Conservation (phyloP, 495 filamentous ascomycete species). For the Penicillium antarcticum region DNA sequence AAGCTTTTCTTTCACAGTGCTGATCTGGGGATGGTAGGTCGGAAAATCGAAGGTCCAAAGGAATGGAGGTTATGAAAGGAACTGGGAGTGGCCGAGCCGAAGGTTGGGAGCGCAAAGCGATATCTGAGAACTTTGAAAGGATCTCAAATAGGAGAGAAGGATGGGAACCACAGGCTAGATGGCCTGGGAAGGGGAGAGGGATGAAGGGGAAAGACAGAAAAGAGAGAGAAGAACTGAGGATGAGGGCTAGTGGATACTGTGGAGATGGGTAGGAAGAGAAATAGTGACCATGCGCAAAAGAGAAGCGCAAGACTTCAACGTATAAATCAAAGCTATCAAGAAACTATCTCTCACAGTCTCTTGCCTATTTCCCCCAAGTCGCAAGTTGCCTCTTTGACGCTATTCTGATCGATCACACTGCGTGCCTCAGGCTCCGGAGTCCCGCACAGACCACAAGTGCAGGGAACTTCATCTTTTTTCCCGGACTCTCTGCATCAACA, state of each 20-base stretch:
- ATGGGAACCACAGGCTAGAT: conserved; percentile 18
- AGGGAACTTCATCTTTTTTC: conserved; percentile 33
- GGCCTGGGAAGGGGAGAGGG: conserved; percentile 20
- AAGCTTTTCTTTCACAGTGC: not conserved
- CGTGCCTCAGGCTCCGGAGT: conserved; percentile 23
- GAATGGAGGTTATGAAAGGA: not conserved
- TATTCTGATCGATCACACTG: conserved; percentile 9
- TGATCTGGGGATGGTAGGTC: not conserved
- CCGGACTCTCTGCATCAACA: conserved; percentile 12
- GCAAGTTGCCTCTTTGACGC: conserved; percentile 1
- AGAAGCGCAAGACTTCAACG: not conserved
- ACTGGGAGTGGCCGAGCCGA: not conserved
- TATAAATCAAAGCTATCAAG: not conserved
- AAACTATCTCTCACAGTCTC: not conserved
- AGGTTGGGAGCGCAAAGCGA: not conserved
- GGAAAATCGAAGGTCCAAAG: not conserved
- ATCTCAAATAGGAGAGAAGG: not conserved
- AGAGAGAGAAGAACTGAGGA: conserved; percentile 21
- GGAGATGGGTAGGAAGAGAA: conserved; percentile 25
- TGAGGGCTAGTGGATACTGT: conserved; percentile 35
- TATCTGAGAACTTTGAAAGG: not conserved
- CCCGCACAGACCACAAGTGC: conserved; percentile 20
- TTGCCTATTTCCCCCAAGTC: not conserved
- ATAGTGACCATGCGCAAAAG: conserved; percentile 1
- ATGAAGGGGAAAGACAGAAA: conserved; percentile 16